Evolutionary conservation across 2,329 filamentous ascomycete genomes (phyloP).

Genomic region (Cladosporium sp.): DNA sequence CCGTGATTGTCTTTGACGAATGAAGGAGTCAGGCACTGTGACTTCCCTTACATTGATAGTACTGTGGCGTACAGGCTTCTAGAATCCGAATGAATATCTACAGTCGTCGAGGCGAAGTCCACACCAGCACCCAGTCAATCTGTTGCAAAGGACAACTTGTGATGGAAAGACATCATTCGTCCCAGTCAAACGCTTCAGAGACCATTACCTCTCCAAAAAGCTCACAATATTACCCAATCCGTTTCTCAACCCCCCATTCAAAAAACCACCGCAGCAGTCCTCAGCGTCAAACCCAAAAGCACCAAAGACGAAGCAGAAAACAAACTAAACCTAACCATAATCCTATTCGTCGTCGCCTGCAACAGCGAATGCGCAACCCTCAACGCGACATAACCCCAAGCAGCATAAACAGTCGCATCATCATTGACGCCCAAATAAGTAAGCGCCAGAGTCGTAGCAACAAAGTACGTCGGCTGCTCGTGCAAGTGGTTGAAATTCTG

Average conservation of each 20-base stretch:
- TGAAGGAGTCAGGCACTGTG: too few species aligned
- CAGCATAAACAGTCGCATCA: slow-evolving; percentile 30
- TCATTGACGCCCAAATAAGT: slow-evolving; percentile 28
- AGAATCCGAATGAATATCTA: too few species aligned
- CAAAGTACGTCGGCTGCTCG: slow-evolving; percentile 44
- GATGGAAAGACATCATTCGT: too few species aligned
- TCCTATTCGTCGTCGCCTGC: slow-evolving; percentile 34
- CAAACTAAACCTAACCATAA: slow-evolving; percentile 34
- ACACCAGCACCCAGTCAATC: too few species aligned
- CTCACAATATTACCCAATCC: not conserved
- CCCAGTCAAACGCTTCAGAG: slow-evolving; percentile 25
- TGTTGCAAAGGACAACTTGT: too few species aligned
- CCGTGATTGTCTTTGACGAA: too few species aligned
- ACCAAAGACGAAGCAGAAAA: slow-evolving; percentile 30
- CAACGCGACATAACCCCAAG: slow-evolving; percentile 41
- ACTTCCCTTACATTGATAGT: too few species aligned
- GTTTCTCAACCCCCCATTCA: not conserved
- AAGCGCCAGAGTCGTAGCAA: slow-evolving; percentile 35
- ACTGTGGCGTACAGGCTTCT: too few species aligned
- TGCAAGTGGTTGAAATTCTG: slow-evolving; percentile 41
- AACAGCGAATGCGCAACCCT: slow-evolving; percentile 39
- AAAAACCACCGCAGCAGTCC: slow-evolving; percentile 11
- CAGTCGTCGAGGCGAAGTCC: too few species aligned
- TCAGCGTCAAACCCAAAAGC: slow-evolving; percentile 30
- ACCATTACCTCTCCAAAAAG: slow-evolving; percentile 23